Evolutionary conservation across 2,329 filamentous ascomycete species (phyloP), one percentile per base, ranked within the genome.

Genomic region (Orbilia oligospora): DNA sequence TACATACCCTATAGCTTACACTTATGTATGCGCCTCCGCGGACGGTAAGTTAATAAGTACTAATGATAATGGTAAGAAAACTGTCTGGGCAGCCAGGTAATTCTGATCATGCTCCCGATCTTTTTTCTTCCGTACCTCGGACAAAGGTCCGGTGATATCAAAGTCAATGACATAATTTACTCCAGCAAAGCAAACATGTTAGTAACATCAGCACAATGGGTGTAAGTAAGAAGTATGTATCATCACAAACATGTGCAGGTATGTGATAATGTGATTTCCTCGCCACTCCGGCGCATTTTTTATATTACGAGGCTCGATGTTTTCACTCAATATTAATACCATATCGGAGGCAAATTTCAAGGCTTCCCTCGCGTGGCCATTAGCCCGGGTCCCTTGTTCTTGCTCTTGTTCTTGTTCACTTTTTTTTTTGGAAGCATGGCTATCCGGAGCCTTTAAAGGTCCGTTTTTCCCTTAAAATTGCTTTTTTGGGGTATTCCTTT

Each of bases 251-350:
- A 61, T 61, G 56, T 61, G 56, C 56, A 41, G 56, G 2, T n/a
- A n/a, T 8, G 56, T 61, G 56, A 61, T 61, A 61, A 61, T 61
- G 56, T 61, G 56, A 61, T 36, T 41, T 61, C 33, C 56, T 61
- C 56, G 56, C 56, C 56, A 61, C 56, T 44, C 20, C 56, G 36
- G 56, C 24, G 56, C 36, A 44, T 61, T 61, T 41, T 30, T 24
- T 61, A 41, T 61, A 44, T 24, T 61, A 44, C 56, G 33, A 61
- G 56, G 33, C 33, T 27, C 48, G 48, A 51, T 20, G 48, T 41
- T 24, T 20, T 27, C 20, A 8, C 9, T 38, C 20, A 18, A 18
- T 18, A 46, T 20, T 5, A n/a, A 12, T 46, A 38, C 2, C 9
- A 38, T 38, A 56, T 58, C 53, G 36, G 33, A 36, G 56, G 56